phyloP scores from a whole-genome alignment of 768 basidiomycete species.

The Pleurotus sapidus region DNA sequence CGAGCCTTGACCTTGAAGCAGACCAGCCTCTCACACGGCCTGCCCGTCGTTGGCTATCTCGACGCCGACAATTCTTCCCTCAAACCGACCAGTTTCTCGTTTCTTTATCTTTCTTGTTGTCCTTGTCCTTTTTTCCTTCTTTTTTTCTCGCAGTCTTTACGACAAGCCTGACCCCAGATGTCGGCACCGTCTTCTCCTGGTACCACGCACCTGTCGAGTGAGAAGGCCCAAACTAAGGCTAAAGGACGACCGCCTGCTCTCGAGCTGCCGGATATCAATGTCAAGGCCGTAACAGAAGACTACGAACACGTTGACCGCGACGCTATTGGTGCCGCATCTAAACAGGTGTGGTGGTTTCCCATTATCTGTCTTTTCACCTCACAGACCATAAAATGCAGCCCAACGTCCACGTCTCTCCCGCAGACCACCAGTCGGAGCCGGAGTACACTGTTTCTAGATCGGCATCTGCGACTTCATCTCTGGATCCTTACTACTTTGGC shows the following conservation, averaged over 20 bases:
- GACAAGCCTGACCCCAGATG: slow-evolving; percentile 5
- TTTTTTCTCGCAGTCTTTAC: slow-evolving; percentile 19
- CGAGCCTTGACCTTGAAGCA: slow-evolving; percentile 14
- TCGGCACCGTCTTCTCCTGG: slow-evolving; percentile 24
- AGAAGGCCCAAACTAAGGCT: slow-evolving; percentile 36
- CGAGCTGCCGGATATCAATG: slow-evolving; percentile 38
- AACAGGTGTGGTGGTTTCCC: slow-evolving; percentile 28
- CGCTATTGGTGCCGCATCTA: slow-evolving; percentile 16
- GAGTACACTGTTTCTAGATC: slow-evolving; percentile 59
- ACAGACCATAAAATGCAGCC: slow-evolving; percentile 31
- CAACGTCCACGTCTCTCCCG: slow-evolving; percentile 44
- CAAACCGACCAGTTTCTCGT: slow-evolving; percentile 13
- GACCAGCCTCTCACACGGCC: slow-evolving; percentile 14
- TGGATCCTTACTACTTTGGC: slow-evolving; percentile 90
- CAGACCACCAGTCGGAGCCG: slow-evolving; percentile 39
- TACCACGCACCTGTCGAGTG: slow-evolving; percentile 32
- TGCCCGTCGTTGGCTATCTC: slow-evolving; percentile 12
- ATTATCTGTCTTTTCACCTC: slow-evolving; percentile 17
- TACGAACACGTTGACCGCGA: slow-evolving; percentile 29
- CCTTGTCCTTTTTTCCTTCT: slow-evolving; percentile 16
- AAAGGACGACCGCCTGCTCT: slow-evolving; percentile 54
- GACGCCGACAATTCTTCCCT: slow-evolving; percentile 10
- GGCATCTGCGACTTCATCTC: slow-evolving; percentile 71
- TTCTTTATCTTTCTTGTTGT: slow-evolving; percentile 21
- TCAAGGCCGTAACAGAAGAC: slow-evolving; percentile 34